Conservation (phyloP, 2,329 filamentous ascomycete species). For the Fusarium burgessii region DNA sequence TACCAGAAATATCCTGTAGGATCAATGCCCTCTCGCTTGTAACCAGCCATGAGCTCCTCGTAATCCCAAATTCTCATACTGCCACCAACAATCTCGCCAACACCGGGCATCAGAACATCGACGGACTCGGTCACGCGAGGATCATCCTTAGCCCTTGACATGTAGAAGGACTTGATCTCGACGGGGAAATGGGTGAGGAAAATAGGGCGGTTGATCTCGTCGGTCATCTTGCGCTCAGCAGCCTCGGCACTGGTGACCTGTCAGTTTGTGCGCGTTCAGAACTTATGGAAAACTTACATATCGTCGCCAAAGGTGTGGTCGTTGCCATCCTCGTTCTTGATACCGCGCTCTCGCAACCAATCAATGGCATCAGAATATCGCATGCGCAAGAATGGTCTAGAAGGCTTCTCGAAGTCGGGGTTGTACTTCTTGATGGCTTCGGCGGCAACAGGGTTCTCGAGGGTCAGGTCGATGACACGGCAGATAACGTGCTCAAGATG, state of each 20-base stretch:
- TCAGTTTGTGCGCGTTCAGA: neutral
- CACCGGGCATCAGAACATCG: conserved; percentile 87
- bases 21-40: conserved; percentile 87
- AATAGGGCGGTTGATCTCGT: conserved; percentile 94
- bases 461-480: conserved; percentile 81
- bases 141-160: conserved; percentile 88
- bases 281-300: conserved; percentile 61
- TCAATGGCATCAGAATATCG: conserved; percentile 93
- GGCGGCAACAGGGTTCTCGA: conserved; percentile 79
- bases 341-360: conserved; percentile 91
- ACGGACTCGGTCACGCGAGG: conserved; percentile 90
- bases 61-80: conserved; percentile 96
- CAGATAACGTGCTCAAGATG: conserved; percentile 92
- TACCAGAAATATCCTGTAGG: conserved; percentile 97
- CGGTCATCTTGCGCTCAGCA: conserved; percentile 96
- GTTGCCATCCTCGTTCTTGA: conserved; percentile 92
- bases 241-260: conserved; percentile 74
- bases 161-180: conserved; percentile 99
- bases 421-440: conserved; percentile 86
- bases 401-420: conserved; percentile 85
- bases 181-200: conserved; percentile 97
- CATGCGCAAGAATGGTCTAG: conserved; percentile 93
- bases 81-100: conserved; percentile 96
- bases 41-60: conserved; percentile 89
- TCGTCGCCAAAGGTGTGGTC: conserved; percentile 95